phyloP scores from a whole-genome alignment of 2,329 filamentous ascomycete genomes.

The Diaporthe vaccinii region DNA sequence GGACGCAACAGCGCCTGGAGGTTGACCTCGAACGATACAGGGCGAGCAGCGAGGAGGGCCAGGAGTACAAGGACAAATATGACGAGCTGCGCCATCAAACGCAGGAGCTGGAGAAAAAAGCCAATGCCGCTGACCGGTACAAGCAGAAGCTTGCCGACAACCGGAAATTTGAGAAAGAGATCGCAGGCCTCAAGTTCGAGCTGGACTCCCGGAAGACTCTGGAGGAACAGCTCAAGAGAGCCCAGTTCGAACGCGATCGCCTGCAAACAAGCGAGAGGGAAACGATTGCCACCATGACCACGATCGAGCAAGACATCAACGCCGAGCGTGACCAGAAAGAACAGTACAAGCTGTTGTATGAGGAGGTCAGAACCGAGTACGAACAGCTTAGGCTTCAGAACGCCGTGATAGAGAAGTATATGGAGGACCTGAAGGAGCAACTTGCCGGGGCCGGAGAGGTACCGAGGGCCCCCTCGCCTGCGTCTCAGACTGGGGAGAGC shows the following conservation, averaged over 20 bases:
- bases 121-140: slow-evolving; percentile 73
- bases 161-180: slow-evolving; percentile 68
- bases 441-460: slow-evolving; percentile 55
- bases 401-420: slow-evolving; percentile 64
- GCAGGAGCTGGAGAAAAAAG: slow-evolving; percentile 71
- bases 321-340: slow-evolving; percentile 47
- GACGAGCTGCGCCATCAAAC: slow-evolving; percentile 71
- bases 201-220: slow-evolving; percentile 58
- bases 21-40: slow-evolving; percentile 64
- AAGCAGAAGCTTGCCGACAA: slow-evolving; percentile 73
- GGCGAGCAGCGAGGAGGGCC: slow-evolving; percentile 61
- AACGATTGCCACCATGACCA: slow-evolving; percentile 48
- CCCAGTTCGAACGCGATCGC: slow-evolving; percentile 48
- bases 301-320: slow-evolving; percentile 44
- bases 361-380: slow-evolving; percentile 54
- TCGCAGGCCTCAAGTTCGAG: slow-evolving; percentile 67
- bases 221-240: slow-evolving; percentile 50
- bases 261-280: slow-evolving; percentile 48
- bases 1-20: slow-evolving; percentile 59
- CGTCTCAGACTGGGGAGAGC: slow-evolving; percentile 22
- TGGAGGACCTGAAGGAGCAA: slow-evolving; percentile 73
- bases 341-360: slow-evolving; percentile 47
- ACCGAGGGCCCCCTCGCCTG: slow-evolving; percentile 29
- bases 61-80: slow-evolving; percentile 70
- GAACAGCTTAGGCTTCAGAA: slow-evolving; percentile 60